Base-by-base conservation (phyloP, 1,284 basidiomycete species). In the Papiliotrema nemorosa region DNA sequence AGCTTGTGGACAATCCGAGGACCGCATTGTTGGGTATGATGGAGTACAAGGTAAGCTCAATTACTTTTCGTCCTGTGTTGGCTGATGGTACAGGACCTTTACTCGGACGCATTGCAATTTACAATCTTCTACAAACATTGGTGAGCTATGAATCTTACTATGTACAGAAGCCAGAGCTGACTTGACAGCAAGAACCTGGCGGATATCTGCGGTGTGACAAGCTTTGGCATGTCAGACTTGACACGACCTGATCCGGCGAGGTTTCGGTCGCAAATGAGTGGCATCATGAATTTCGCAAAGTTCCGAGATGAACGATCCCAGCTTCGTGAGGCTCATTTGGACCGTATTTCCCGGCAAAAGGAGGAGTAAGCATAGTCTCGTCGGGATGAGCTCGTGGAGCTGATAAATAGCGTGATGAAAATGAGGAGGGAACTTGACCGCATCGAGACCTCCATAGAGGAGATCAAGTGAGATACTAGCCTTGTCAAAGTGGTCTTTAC, bases 271-370 rank as follows among this genome's bases (percentile, higher is more conserved):
- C 78, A 88, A 38, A 79, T 96, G 52, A 89, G 88, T 35, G 90
- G 86, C 0, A 86, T 96, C 56, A 86, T 93, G 77, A 96, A 96
- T 74, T 90, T 92, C 71, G 82, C 90, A 68, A 90, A 90, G 72
- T 94, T 93, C 70, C 59, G 70, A 24, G 69, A 73, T 16, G 64
- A 67, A 38, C 48, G 60, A 41, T 43, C 47, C 10, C 55, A 44
- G 33, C 53, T 61, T 9, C 54, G 55, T 26, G 24, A 44, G 33
- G 51, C 54, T 21, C 52, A 67, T 20, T 51, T 59, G 38, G 46
- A 50, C n/a, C 57, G 63, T 24, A 47, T 59, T 16, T 44, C 49
- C 38, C 56, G 57, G 21, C 63, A 69, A 48, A 54, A 54, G 14
- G 63, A 65, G 21, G 60, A 61, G 65, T 66, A 36, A 46, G 66